Base-by-base conservation (phyloP, 2,329 filamentous ascomycete species). In the Cryphonectria nitschkei region DNA sequence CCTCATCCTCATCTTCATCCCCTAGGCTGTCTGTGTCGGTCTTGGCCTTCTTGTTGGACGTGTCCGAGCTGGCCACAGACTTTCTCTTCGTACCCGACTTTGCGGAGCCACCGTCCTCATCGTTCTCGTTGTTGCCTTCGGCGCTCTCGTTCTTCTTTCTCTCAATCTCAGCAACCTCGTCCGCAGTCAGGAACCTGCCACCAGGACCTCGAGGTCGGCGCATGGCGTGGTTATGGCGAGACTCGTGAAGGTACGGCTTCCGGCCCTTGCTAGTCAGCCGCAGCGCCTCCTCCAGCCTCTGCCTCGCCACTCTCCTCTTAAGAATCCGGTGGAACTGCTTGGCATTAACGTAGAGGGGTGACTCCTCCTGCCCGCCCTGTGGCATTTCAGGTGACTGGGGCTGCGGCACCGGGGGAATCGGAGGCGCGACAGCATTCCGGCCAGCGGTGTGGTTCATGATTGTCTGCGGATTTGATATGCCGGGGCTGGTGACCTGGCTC, bases 241-340 rank as follows among this genome's bases (percentile, higher is more conserved):
- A 98, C 80, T 99, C 96, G 82, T 99, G 96, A 43, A 99, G 87
- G 78, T 99, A 99, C 3, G 96, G 96, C 82, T 98, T 98, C 50
- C 96, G 90, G 37, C 95, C 95, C 82, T 99, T 99, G 13, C 92
- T 97, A 0, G 96, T 98, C 70, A 98, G 84, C 58, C 96, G 90
- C 60, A 99, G 83, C 68, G 95, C 93, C 80, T 99, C 96, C 80
- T 99, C 96, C 22, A 99, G 86, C 79, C 93, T 94, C 81, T 98
- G 96, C 46, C 96, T 89, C 8, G 96, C 96, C 74, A 98, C 94
- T 71, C 96, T 89, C 70, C 96, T 89, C 85, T 99, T 98, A 68
- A 99, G 83, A 65, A 99, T 99, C 37, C 96, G 92, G 79, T 99
- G 96, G 76, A 99, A 99, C 78, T 99, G 96, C 81, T 99, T 99